A percentile compares a stretch with the other conserved stretches of the same genome.
Evolutionary conservation across 1,139 yeast species (phyloP).

Genomic region (Hansenula anomala): DNA sequence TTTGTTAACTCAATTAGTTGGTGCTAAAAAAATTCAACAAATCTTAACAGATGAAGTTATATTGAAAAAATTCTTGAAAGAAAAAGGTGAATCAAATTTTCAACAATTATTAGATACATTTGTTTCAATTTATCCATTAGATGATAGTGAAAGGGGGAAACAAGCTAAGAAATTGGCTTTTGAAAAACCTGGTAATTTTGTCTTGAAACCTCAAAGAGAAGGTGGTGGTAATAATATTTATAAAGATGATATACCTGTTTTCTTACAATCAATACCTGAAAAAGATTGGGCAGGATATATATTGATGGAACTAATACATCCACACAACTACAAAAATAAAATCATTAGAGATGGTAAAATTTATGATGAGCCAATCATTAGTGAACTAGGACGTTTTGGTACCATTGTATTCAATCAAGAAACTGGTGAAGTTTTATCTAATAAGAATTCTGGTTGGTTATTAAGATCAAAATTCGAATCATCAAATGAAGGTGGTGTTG

Average conservation of each 20-base stretch:
- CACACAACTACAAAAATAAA: conserved; percentile 62
- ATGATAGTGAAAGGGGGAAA: conserved; percentile 58
- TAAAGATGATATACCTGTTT: conserved; percentile 75
- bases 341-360: conserved; percentile 66
- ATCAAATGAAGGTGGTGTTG: conserved; percentile 96
- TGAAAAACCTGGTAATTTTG: conserved; percentile 63
- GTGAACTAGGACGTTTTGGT: conserved; percentile 92
- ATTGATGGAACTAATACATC: conserved; percentile 86
- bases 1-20: conserved; percentile 81
- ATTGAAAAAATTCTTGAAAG: conserved; percentile 41
- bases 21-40: conserved; percentile 92
- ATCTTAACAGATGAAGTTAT: conserved; percentile 55
- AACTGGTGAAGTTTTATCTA: conserved; percentile 49
- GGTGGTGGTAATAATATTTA: conserved; percentile 94
- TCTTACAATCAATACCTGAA: conserved; percentile 56
- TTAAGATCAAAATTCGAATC: conserved; percentile 82
- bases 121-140: conserved; percentile 84
- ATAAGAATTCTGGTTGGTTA: conserved; percentile 77
- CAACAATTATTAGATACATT: conserved; percentile 45
- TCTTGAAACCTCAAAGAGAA: conserved; percentile 94
- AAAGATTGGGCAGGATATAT: conserved; percentile 87
- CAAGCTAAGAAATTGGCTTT: conserved; percentile 65
- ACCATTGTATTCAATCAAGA: conserved; percentile 68
- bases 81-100: conserved; percentile 1
- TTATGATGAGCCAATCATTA: conserved; percentile 63